phyloP scores from a whole-genome alignment of 257 asterid genomes.

The Nicotiana undulata region DNA sequence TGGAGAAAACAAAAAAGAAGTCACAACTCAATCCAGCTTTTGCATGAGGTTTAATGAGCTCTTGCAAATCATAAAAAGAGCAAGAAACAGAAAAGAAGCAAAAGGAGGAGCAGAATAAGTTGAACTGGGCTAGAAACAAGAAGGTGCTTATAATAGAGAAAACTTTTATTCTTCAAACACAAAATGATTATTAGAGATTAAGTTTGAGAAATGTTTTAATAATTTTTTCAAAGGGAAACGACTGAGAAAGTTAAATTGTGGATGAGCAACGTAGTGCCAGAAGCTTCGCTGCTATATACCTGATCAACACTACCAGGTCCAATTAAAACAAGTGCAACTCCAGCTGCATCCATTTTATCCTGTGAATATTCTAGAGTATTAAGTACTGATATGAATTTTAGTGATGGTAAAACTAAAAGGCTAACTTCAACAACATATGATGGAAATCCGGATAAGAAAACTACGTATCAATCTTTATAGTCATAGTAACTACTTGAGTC shows the following conservation, averaged over 20 bases:
- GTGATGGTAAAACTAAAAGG: neutral
- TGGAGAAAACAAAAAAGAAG: constrained; percentile 27
- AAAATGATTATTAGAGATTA: neutral
- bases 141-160: neutral
- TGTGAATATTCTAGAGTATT: constrained; percentile 29
- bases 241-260: neutral
- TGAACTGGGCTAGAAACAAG: neutral
- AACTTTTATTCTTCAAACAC: neutral
- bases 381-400: neutral
- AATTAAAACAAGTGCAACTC: constrained; percentile 81
- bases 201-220: neutral
- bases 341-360: constrained; percentile 93
- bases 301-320: constrained; percentile 96
- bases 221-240: neutral
- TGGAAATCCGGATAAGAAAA: neutral
- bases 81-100: neutral
- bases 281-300: constrained; percentile 33
- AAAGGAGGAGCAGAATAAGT: neutral
- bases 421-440: neutral
- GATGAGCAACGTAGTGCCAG: neutral
- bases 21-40: neutral
- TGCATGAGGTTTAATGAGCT: neutral
- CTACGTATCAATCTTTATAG: neutral
- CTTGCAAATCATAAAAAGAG: neutral
- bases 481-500: neutral